phyloP scores from a whole-genome alignment of 2,329 filamentous ascomycete genomes.

The Capronia americana region DNA sequence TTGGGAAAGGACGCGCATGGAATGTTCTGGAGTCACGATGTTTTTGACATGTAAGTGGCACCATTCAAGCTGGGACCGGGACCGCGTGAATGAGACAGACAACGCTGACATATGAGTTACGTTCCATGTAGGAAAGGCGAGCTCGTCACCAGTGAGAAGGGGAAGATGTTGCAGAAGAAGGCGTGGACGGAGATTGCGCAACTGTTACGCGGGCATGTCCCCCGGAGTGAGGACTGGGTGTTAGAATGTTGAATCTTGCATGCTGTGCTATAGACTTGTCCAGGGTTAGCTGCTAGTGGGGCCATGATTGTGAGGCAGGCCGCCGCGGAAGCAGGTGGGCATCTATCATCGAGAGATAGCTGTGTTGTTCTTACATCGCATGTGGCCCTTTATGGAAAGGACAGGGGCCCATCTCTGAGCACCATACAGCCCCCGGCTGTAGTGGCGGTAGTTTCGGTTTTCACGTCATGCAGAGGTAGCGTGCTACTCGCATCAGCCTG shows the following conservation, averaged over 20 bases:
- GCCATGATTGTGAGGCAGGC: neutral
- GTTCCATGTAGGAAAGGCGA: slow-evolving; percentile 20
- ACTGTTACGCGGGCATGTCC: slow-evolving; percentile 37
- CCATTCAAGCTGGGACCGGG: neutral
- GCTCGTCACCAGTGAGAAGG: slow-evolving; percentile 39
- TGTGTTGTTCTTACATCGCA: neutral
- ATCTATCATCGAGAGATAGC: neutral
- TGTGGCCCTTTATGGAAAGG: no score
- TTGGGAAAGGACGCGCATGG: slow-evolving; percentile 52
- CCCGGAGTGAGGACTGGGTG: neutral
- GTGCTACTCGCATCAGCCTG: neutral
- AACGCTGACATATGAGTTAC: neutral
- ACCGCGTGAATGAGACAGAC: neutral
- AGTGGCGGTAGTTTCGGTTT: no score
- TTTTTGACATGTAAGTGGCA: slow-evolving; percentile 22
- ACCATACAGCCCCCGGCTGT: no score
- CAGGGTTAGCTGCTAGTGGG: neutral
- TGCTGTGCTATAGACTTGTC: neutral
- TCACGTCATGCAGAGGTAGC: no score
- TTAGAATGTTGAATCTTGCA: neutral
- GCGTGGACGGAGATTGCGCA: slow-evolving; percentile 50
- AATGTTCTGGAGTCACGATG: slow-evolving; percentile 51
- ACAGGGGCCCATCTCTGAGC: no score
- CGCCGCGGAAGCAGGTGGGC: neutral
- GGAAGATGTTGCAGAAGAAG: slow-evolving; percentile 45